phyloP scores from a whole-genome alignment of 2,329 filamentous ascomycete genomes.

The Talaromyces pinophilus region DNA sequence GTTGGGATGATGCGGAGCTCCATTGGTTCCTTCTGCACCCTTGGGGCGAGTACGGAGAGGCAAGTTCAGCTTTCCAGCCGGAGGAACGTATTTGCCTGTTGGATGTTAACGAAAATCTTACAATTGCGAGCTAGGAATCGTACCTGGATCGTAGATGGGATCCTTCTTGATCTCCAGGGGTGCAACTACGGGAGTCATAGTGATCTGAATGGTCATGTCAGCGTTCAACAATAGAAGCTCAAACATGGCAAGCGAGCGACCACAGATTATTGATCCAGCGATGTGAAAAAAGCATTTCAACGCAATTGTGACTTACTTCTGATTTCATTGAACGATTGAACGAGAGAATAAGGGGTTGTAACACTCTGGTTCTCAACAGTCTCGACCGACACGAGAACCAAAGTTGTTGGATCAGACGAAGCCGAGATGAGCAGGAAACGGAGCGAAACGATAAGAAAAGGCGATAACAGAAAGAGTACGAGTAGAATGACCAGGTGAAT shows the following conservation, averaged over 20 bases:
- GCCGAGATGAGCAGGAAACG: constrained; percentile 10
- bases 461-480: constrained; percentile 24
- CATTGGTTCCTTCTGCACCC: constrained; percentile 15
- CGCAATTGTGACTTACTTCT: neutral
- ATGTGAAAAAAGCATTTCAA: neutral
- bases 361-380: constrained; percentile 1
- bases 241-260: neutral
- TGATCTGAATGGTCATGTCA: constrained; percentile 14
- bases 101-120: neutral
- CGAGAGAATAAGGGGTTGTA: constrained; percentile 6
- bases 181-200: constrained; percentile 19
- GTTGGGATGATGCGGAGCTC: constrained; percentile 23
- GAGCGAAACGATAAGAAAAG: constrained; percentile 19
- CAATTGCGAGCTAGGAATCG: neutral
- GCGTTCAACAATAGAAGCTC: neutral
- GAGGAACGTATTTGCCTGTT: constrained; percentile 22
- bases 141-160: constrained; percentile 20
- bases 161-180: constrained; percentile 21
- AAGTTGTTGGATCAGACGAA: constrained; percentile 1
- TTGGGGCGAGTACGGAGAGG: constrained; percentile 20
- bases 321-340: constrained; percentile 11
- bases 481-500: constrained; percentile 48
- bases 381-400: neutral
- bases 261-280: neutral
- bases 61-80: constrained; percentile 22